phyloP scores from a whole-genome alignment of 345 rosid species.

The Populus alba region DNA sequence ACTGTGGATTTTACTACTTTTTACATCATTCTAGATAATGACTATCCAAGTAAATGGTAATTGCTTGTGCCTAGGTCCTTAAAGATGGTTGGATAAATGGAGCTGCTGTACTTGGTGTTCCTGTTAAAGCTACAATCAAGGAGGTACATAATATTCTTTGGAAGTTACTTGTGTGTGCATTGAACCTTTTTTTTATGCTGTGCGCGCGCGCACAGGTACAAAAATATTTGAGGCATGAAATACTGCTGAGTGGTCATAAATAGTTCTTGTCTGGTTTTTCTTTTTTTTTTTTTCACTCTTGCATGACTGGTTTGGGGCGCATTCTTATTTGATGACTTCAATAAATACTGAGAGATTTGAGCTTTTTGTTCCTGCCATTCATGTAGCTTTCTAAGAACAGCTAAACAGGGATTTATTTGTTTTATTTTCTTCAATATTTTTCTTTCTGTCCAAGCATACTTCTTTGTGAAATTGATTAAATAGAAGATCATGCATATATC shows the following conservation, averaged over 20 bases:
- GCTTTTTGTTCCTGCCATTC: background rate
- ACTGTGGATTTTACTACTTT: background rate
- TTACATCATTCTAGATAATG: background rate
- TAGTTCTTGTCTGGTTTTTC: background rate
- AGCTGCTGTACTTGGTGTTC: conserved; percentile 97
- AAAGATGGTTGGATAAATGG: conserved; percentile 68
- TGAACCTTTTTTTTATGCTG: background rate
- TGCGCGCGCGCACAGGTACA: background rate
- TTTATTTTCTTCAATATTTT: background rate
- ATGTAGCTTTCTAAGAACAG: background rate
- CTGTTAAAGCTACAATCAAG: conserved; percentile 91
- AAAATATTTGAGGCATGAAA: background rate
- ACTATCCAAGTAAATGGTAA: background rate
- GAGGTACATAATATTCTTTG: conserved; percentile 48
- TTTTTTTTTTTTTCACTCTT: no score
- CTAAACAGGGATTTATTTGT: background rate
- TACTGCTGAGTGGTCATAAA: background rate
- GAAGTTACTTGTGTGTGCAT: background rate
- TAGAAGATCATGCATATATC: no score
- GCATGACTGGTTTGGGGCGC: no score
- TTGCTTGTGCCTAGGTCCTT: conserved; percentile 55
- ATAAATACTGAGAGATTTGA: no score
- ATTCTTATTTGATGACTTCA: no score
- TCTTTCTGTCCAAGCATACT: background rate
- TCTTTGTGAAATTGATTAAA: no score